Evolutionary conservation across 306 rosid species (phyloP).

Genomic region (Cajanus cajan): DNA sequence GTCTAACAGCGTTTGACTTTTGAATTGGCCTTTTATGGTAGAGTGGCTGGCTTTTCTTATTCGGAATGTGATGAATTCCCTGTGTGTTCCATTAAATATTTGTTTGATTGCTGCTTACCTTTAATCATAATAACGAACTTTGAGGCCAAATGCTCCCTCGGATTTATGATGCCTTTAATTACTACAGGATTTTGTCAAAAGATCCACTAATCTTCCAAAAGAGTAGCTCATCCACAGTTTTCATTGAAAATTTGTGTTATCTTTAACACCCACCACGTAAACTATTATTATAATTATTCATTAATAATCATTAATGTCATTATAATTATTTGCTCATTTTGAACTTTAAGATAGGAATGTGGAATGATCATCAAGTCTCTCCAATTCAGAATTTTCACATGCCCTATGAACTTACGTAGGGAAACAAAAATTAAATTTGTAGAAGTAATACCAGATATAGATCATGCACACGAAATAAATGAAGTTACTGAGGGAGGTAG

Average conservation of each 20-base stretch:
- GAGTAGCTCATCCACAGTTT: slow-evolving; percentile 33
- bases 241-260: slow-evolving; percentile 29
- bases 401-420: neutral
- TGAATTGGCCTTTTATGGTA: slow-evolving; percentile 37
- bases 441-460: neutral
- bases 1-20: slow-evolving; percentile 51
- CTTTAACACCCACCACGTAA: slow-evolving; percentile 11
- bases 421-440: neutral
- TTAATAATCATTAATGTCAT: neutral
- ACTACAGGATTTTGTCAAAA: slow-evolving; percentile 30
- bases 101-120: slow-evolving; percentile 18
- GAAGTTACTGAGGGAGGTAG: neutral
- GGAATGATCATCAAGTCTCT: neutral
- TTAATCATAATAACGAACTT: slow-evolving; percentile 34
- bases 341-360: neutral
- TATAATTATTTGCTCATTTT: neutral
- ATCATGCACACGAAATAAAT: neutral
- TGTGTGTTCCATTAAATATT: neutral
- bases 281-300: neutral
- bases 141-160: slow-evolving; percentile 33
- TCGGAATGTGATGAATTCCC: slow-evolving; percentile 14
- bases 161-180: slow-evolving; percentile 33
- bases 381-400: neutral
- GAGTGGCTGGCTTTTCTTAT: slow-evolving; percentile 26
- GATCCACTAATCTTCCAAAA: slow-evolving; percentile 35